Evolutionary conservation across 257 asterid species (phyloP).

Genomic region (Gentiana macrophylla): DNA sequence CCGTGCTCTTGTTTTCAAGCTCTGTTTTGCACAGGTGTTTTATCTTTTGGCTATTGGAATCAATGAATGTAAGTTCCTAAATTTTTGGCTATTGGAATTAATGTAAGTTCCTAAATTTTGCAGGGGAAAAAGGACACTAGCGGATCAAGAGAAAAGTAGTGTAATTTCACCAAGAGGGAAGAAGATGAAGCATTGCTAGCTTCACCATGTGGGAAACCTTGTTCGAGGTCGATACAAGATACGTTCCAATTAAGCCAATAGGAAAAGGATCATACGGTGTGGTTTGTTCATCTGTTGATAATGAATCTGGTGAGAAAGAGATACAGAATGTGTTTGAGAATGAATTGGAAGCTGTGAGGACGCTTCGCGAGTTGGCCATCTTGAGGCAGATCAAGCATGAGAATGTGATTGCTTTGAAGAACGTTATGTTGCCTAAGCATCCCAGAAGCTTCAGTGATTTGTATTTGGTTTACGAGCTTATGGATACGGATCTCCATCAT

Average conservation of each 20-base stretch:
- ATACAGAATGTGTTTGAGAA: slow-evolving; percentile 30
- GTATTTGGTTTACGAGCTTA: slow-evolving; percentile 36
- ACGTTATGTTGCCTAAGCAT: slow-evolving; percentile 33
- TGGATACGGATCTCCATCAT: slow-evolving; percentile 43
- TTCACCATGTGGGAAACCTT: slow-evolving; percentile 35
- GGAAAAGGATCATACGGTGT: slow-evolving; percentile 43
- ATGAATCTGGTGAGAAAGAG: slow-evolving; percentile 33
- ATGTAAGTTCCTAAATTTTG: no score
- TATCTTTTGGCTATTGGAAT: no score
- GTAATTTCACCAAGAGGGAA: background rate
- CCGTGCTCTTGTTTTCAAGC: no score
- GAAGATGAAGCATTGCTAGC: slow-evolving; percentile 26
- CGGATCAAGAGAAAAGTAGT: no score
- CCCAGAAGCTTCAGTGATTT: slow-evolving; percentile 28
- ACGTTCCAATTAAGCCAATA: slow-evolving; percentile 32
- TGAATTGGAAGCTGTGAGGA: slow-evolving; percentile 28
- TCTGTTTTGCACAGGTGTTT: no score
- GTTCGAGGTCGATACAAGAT: slow-evolving; percentile 35
- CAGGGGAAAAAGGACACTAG: no score
- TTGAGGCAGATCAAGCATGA: slow-evolving; percentile 28
- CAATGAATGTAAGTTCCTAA: no score
- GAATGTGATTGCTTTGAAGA: slow-evolving; percentile 37
- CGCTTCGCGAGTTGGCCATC: slow-evolving; percentile 36
- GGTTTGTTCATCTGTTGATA: slow-evolving; percentile 33
- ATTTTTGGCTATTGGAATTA: no score